A percentile compares a stretch with the other conserved stretches of the same genome.
Conservation (phyloP, 306 rosid species). For the Quercus robur region DNA sequence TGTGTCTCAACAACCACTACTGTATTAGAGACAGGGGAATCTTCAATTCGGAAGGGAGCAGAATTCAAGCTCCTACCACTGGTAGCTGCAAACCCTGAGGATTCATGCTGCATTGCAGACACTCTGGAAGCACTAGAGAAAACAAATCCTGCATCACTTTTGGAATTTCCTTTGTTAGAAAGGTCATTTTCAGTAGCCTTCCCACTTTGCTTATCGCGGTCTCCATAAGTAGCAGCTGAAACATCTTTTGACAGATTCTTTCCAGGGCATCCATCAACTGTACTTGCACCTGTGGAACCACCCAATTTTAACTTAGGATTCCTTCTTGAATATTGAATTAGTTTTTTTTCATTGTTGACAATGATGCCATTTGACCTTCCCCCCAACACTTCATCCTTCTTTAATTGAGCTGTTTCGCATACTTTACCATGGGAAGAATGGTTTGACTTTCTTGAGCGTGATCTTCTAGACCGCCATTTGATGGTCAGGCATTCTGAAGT, state of each 20-base stretch:
- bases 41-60: conserved; percentile 25
- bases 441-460: conserved; percentile 69
- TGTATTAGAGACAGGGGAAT: conserved; percentile 10
- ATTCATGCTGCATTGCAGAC: conserved; percentile 39
- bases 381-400: conserved; percentile 39
- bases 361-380: conserved; percentile 25
- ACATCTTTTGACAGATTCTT: conserved; percentile 13
- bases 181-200: conserved; percentile 21
- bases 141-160: conserved; percentile 27
- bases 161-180: conserved; percentile 30
- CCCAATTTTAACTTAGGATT: conserved; percentile 55
- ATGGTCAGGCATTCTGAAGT: conserved; percentile 31
- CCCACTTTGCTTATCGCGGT: conserved; percentile 26
- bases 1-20: conserved; percentile 24
- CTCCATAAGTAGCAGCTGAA: conserved; percentile 26
- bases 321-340: conserved; percentile 84
- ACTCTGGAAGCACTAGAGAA: conserved; percentile 29
- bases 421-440: conserved; percentile 32
- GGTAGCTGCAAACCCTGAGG: conserved; percentile 29
- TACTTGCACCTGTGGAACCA: conserved; percentile 30
- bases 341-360: conserved; percentile 34
- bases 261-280: conserved; percentile 20
- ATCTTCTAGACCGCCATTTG: conserved; percentile 69
- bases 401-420: conserved; percentile 31
- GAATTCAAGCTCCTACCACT: conserved; percentile 13